phyloP scores from a whole-genome alignment of 2,329 filamentous ascomycete species.

The Meredithiella fracta region DNA sequence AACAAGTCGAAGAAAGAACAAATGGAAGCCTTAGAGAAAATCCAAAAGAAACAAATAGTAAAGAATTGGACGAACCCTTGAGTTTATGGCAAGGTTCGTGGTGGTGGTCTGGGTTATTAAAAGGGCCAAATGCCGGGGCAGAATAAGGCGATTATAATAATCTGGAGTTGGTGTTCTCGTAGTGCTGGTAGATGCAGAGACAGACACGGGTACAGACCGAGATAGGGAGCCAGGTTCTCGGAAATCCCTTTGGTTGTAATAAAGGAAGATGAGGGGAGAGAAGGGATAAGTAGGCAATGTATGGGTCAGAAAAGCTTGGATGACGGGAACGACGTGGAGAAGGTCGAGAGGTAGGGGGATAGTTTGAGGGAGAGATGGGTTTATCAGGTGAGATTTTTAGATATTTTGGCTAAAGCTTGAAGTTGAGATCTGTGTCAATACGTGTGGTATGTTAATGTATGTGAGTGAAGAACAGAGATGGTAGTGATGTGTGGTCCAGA shows the following conservation, averaged over 20 bases:
- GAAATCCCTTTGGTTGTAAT: constrained; percentile 1
- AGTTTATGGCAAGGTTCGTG: not conserved
- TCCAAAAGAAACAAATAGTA: not conserved
- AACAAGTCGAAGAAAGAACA: not conserved
- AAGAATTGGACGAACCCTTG: not conserved
- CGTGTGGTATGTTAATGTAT: too few relatives aligned
- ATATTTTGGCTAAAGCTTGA: too few relatives aligned
- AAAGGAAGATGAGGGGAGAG: not conserved
- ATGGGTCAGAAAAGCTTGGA: not conserved
- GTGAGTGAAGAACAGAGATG: not conserved
- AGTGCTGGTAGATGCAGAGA: not conserved
- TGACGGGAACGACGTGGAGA: not conserved
- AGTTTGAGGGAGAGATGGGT: too few relatives aligned
- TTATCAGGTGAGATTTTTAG: too few relatives aligned
- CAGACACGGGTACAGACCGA: not conserved
- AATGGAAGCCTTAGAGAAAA: not conserved
- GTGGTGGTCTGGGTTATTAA: not conserved
- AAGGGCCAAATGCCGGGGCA: not conserved
- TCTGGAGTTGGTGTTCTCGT: not conserved
- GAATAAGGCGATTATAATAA: not conserved
- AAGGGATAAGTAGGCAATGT: not conserved
- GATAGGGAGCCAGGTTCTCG: constrained; percentile 3
- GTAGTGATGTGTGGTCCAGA: too few relatives aligned
- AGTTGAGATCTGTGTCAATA: too few relatives aligned
- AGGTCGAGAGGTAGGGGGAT: too few relatives aligned